Base-by-base conservation (phyloP, 2,329 filamentous ascomycete species). In the Sphaerulina populicola region DNA sequence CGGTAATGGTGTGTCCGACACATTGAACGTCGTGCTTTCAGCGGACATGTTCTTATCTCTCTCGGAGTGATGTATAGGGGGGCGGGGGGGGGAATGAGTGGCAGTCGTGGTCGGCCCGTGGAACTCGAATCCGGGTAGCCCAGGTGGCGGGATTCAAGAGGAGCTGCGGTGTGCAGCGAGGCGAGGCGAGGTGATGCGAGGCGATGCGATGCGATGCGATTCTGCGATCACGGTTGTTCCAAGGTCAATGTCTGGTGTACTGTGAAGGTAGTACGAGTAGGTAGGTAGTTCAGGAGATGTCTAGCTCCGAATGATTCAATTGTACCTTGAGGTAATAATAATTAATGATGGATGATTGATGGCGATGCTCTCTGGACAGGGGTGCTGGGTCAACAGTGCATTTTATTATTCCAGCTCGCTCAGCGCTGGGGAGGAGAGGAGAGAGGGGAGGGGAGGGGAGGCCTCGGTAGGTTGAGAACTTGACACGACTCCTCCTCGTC, bases 1-100 rank as follows among this genome's bases (percentile, higher is more conserved):
- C 23, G 76, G 72, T 30, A 60, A 55, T 27, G 55, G 50, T 31
- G 57, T 55, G 43, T 52, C 49, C 40, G 55, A 44, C 47, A 49
- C 49, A 21, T 52, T 49, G 42, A 49, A 52, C 31, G 53, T 49
- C 38, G 49, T 46, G 49, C 42, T 39, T 30, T 53, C 41, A 15
- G 49, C 52, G 47, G 57, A 56, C 57, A 57, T 59, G 41, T 52
- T 54, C 41, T 47, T 55, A 52, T 54, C 49, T 35, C 29, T 31
- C 23, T 27, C 23, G 23, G 23, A 3, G 23, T 18, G 18, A 3
- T 18, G 18, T 18, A 18, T 18, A 2, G 18, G 18, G 18, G 18
- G 18, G 18, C 2, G 18, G 18, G 18, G 4, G 18, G 23, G 8
- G 14, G 9, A 27, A 21, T 3, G 23, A 21, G 6, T 37, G 39